Conservation (phyloP, 805 yeast species). For the Pichia rugopelliculosa region DNA sequence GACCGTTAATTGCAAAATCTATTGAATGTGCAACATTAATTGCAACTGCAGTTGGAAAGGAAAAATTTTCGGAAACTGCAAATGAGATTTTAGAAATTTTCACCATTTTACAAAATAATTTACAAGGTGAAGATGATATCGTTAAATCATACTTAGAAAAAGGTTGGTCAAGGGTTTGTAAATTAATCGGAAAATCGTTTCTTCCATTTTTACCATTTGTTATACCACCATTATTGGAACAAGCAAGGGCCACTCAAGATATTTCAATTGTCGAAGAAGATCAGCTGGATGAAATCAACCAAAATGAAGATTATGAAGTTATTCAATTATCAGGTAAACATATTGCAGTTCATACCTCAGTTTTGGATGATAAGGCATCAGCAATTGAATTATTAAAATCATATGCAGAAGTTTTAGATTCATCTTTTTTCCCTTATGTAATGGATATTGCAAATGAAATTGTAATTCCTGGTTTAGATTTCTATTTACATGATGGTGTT, state of each 20-base stretch:
- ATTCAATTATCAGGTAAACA: constrained; percentile 86
- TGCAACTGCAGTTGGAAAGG: constrained; percentile 92
- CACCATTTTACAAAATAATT: constrained; percentile 55
- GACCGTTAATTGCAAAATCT: constrained; percentile 82
- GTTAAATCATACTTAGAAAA: constrained; percentile 80
- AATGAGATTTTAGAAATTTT: constrained; percentile 66
- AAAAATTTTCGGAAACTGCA: constrained; percentile 71
- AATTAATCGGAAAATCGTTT: constrained; percentile 78
- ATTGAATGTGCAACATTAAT: constrained; percentile 93
- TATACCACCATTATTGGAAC: constrained; percentile 77
- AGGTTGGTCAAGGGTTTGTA: constrained; percentile 94
- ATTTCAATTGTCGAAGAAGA: constrained; percentile 84
- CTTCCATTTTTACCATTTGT: constrained; percentile 77
- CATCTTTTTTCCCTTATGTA: constrained; percentile 76
- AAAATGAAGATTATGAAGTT: constrained; percentile 93
- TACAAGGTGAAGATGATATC: constrained; percentile 72
- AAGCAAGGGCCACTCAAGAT: constrained; percentile 88
- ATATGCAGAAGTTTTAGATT: constrained; percentile 80
- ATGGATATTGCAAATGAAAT: constrained; percentile 69
- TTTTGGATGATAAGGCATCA: constrained; percentile 87
- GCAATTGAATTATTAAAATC: constrained; percentile 84
- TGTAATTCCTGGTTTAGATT: constrained; percentile 81
- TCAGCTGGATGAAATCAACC: constrained; percentile 71
- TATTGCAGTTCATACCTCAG: constrained; percentile 88
- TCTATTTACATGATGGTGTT: constrained; percentile 90